Base-by-base conservation (phyloP, 2,329 filamentous ascomycete genomes). In the Dactylonectria estremocensis region DNA sequence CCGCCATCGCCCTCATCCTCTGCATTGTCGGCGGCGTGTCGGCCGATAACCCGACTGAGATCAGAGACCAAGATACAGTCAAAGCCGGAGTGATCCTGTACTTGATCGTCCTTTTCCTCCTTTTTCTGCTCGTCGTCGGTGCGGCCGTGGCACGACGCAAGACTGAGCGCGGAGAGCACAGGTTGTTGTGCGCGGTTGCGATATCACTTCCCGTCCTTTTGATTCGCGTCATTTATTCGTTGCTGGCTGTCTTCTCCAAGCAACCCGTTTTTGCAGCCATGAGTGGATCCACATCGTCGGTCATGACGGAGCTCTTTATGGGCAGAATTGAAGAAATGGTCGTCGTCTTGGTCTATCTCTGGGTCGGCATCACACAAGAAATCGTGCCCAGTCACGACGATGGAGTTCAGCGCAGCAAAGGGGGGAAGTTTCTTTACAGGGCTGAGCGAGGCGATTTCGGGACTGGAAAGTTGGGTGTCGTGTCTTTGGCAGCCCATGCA, bases 371-470 rank as follows among this genome's bases (percentile, higher is more conserved):
- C 11, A 14, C 13, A 4, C 52, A 53, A 11, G 33, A 61, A 22
- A 6, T 61, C 7, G 53, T 61, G 2, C 61, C 57, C 3, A 8
- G n/a, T 3, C 35, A 46, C 2, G 50, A 61, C 4, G 52, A 52
- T 22, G 50, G 33, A n/a, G 20, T 8, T 40, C 3, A 40, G 28
- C 28, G 22, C n/a, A 53, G 16, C n/a, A 46, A 22, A 3, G 24
- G 24, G 8, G 33, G 61, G 8, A 35, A 13, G 24, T 7, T 64
- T 3, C 2, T 24, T 6, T 54, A 53, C 52, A n/a, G 61, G 16
- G 18, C 52, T 7, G 22, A 22, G 20, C 61, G 66, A 24, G 61
- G 66, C 9, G 56, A 61, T 49, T 68, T 68, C 11, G 46, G 55
- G 9, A 16, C 18, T 16, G 61, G 56, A 6, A 61, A 49, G 45